phyloP scores from a whole-genome alignment of 2,329 filamentous ascomycete genomes.

The Nemania serpens region DNA sequence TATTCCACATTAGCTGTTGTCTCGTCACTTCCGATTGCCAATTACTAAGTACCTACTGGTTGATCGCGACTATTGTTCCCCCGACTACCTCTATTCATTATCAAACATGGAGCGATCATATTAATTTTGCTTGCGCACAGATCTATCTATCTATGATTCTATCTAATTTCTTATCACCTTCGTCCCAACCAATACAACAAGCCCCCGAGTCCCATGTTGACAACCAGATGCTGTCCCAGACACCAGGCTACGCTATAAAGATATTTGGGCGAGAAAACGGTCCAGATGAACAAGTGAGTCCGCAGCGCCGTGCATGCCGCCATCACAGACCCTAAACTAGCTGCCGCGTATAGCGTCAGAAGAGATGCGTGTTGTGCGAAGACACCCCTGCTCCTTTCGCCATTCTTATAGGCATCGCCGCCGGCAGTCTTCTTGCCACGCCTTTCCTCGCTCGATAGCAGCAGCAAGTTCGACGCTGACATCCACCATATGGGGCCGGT shows the following conservation, averaged over 20 bases:
- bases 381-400: conserved; percentile 27
- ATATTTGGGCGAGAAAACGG: conserved; percentile 96
- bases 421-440: conserved; percentile 26
- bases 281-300: conserved; percentile 97
- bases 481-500: conserved; percentile 88
- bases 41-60: too few species aligned
- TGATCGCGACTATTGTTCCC: too few species aligned
- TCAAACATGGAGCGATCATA: background rate
- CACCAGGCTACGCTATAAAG: conserved; percentile 91
- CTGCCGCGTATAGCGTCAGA: conserved; percentile 72
- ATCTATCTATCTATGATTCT: conserved; percentile 5
- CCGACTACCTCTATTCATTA: background rate
- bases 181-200: conserved; percentile 59
- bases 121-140: too few species aligned
- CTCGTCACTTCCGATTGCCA: too few species aligned
- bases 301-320: conserved; percentile 80
- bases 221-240: conserved; percentile 75
- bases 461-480: conserved; percentile 64
- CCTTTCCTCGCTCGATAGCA: conserved; percentile 49
- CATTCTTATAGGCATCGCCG: conserved; percentile 15
- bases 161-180: conserved; percentile 10
- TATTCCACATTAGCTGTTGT: too few species aligned
- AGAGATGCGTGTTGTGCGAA: conserved; percentile 61
- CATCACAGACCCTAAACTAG: conserved; percentile 77
- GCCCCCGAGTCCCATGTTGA: conserved; percentile 69